Evolutionary conservation across 164 flowering plant species (phyloP).

Genomic region (Taxillus chinensis): DNA sequence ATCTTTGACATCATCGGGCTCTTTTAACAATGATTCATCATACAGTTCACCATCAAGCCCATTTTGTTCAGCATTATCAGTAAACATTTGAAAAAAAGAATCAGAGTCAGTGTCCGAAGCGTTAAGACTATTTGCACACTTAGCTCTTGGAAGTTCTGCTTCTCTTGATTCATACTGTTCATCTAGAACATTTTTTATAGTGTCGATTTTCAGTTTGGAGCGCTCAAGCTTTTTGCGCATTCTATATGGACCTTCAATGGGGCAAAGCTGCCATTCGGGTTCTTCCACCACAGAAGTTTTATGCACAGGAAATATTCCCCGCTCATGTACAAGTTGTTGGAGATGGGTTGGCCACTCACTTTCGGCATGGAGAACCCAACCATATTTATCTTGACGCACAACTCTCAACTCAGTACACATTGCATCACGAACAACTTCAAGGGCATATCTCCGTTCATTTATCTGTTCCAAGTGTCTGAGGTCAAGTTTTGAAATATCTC

Average conservation of each 20-base stretch:
- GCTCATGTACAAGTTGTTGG: conserved; percentile 93
- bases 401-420: conserved; percentile 93
- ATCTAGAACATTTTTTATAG: conserved; percentile 59
- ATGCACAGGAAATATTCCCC: conserved; percentile 71
- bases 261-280: conserved; percentile 96
- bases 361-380: conserved; percentile 99
- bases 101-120: conserved; percentile 52
- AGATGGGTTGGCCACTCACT: conserved; percentile 96
- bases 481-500: conserved; percentile 55
- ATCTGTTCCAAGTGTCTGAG: conserved; percentile 79
- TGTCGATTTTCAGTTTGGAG: conserved; percentile 57
- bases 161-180: conserved; percentile 39
- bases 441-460: conserved; percentile 83
- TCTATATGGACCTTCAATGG: conserved; percentile 96
- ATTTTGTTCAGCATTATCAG: conserved; percentile 32
- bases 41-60: conserved; percentile 34
- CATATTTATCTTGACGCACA: conserved; percentile 95
- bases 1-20: conserved; percentile 48
- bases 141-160: conserved; percentile 35
- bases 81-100: conserved; percentile 42
- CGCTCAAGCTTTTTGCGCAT: conserved; percentile 98
- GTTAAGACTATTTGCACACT: conserved; percentile 32
- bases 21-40: conserved; percentile 47
- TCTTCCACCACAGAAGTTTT: conserved; percentile 38
- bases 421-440: conserved; percentile 81